A percentile compares a stretch with the other conserved stretches of the same genome.
Conservation (phyloP, 805 yeast species). For the Hanseniaspora meyeri region DNA sequence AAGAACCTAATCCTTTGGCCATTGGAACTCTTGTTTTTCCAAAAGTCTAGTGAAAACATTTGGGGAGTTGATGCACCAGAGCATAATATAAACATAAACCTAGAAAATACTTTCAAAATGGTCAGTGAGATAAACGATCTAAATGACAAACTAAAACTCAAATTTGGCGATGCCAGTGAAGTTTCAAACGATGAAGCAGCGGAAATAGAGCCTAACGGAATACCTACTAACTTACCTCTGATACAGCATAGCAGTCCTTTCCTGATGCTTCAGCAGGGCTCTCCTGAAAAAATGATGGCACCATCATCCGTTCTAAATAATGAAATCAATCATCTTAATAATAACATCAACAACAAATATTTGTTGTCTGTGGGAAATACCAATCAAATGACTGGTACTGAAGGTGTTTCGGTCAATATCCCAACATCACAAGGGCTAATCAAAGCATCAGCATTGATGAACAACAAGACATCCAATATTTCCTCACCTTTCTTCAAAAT, state of each 20-base stretch:
- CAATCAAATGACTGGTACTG: background rate
- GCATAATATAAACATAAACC: constrained; percentile 5
- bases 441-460: background rate
- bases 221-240: background rate
- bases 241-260: constrained; percentile 11
- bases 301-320: background rate
- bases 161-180: constrained; percentile 13
- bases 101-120: constrained; percentile 22
- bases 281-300: constrained; percentile 1
- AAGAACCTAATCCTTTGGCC: constrained; percentile 62
- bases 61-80: constrained; percentile 17
- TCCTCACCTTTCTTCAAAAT: constrained; percentile 1
- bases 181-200: constrained; percentile 5
- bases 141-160: constrained; percentile 16
- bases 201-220: background rate
- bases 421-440: background rate
- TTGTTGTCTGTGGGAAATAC: background rate
- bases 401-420: background rate
- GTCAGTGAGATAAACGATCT: constrained; percentile 24
- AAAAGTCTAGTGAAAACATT: constrained; percentile 21
- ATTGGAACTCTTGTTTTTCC: constrained; percentile 49
- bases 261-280: constrained; percentile 8
- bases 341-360: background rate
- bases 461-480: background rate
- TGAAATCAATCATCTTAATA: background rate